Base-by-base conservation (phyloP, 176 grass and related monocot genomes). In the Melocanna baccifera region DNA sequence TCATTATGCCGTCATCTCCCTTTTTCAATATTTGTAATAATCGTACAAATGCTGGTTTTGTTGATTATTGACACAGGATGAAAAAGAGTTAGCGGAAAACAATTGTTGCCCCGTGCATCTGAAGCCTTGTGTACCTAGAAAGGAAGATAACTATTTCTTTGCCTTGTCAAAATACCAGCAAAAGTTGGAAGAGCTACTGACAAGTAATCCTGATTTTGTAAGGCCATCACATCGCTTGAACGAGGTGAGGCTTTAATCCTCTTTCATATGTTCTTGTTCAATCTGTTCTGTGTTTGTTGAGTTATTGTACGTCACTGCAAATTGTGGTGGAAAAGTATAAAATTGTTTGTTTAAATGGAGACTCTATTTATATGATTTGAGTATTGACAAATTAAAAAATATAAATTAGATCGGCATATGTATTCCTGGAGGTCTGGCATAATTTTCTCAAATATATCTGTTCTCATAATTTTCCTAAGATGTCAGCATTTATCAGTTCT, bases 131-230 rank as follows among this genome's bases (percentile, higher is more conserved):
- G 71, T 92, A 77, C 76, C 65, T 67, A 87, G 91, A 78, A 98
- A 93, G 87, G 96, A 98, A 90, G 92, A 98, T 76, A 98, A 98
- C 84, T 95, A 95, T 83, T 98, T 98, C 86, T 98, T 98, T 90
- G 89, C 96, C 73, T 80, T 98, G 73, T 98, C 93, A 74, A 98
- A 98, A 23, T 98, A 98, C 78, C 93, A 98, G 79, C 87, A 89
- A 64, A 90, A 88, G 55, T 70, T 98, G 86, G 96, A 98, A 85
- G 96, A 98, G 41, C 85, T 93, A 70, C 75, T 98, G 62, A 64
- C 55, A 77, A 90, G n/a, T 52, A 98, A 98, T 84, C 96, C 96
- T 41, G 81, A 92, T 91, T 98, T 98, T 90, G 85, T 98, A 84
- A 95, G 91, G 83, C 93, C 93, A 62, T 92, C 89, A 51, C 92